Evolutionary conservation across 2,329 filamentous ascomycete species (phyloP), one percentile per base, ranked within the genome.

Genomic region (Fusarium sp.): DNA sequence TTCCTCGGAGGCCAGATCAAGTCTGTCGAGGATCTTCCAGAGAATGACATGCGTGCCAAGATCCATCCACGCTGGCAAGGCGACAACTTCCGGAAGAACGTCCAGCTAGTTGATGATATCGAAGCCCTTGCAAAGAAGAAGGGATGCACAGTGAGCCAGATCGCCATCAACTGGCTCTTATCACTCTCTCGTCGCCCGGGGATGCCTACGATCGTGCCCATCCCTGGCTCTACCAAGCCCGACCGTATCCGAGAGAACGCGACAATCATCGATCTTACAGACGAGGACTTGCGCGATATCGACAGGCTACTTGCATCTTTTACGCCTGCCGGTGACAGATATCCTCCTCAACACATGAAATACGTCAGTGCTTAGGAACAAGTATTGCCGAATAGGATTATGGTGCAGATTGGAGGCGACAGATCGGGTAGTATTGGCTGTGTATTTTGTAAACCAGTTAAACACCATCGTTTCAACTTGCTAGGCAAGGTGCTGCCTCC

Each of bases 81-180:
- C 5, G 90, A 88, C 19, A 88, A 88, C 74, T 92, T 94, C 72
- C 81, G 85, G 44, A 86, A 87, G 79, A 94, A 94, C 80, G 75
- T 93, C 18, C 80, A 89, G 76, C 86, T 94, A 10, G 89, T 90
- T 18, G 75, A 85, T 21, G 83, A 88, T 66, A 79, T 94, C 10
- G 82, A 90, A 78, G 82, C 83, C 40, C 77, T 94, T 54, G 91
- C 92, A 1, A 78, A 82, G 71, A 85, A 84, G 75, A 93, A 93
- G 82, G 85, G 86, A 2, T 88, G 86, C 77, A 92, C 89, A 1
- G 79, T 88, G 8, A 86, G 87, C 3, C 92, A 94, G 82, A 83
- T 94, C 33, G 92, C 91, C 19, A 83, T 94, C 60, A 87, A 86
- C 57, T 95, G 92, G 91, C 81, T 90, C 6, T 75, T 85, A 49